Evolutionary conservation across 2,329 filamentous ascomycete genomes (phyloP), one percentile per base, ranked within the genome.

Genomic region (Fusarium palustre): DNA sequence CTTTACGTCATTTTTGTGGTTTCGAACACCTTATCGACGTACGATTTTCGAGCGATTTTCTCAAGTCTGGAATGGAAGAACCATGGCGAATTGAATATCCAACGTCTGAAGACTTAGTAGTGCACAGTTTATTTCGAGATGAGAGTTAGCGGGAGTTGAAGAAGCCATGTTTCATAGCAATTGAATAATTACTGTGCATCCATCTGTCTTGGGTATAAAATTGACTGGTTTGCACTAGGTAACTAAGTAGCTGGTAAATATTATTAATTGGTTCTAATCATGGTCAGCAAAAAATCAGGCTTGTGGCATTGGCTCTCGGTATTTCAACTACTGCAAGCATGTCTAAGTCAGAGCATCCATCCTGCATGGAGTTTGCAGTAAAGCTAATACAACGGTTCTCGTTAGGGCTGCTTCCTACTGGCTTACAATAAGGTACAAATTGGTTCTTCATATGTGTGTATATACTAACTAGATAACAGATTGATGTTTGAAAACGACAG

Each of bases 91-190:
- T 47, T 54, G 41, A 36, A 66, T 36, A 16, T 45, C 38, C 22
- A 45, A 60, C 31, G 10, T 60, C 65, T 31, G 9, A 48, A 16
- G 9, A 39, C 22, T 41, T 43, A 55, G 46, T 47, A 48, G 22
- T 30, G 28, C 28, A 60, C n/a, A 11, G 22, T 65, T 34, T 54
- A 20, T 48, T 60, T 45, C 34, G 22, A 39, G 56, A 47, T 41
- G 59, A 55, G 50, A 33, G 58, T 55, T 64, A 56, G 63, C 63
- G 46, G 67, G 67, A 69, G 67, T 70, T 68, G 50, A 55, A 67
- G 54, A 64, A 64, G 41, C 43, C 47, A 20, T 34, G 42, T 52
- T 62, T 28, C 20, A 59, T 39, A 52, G 36, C 25, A 54, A 59
- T 41, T 30, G 22, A 30, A 52, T 52, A 30, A 4, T 30, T 30